Evolutionary conservation across 2,329 filamentous ascomycete genomes (phyloP).

Genomic region (Zymoseptoria passerinii): DNA sequence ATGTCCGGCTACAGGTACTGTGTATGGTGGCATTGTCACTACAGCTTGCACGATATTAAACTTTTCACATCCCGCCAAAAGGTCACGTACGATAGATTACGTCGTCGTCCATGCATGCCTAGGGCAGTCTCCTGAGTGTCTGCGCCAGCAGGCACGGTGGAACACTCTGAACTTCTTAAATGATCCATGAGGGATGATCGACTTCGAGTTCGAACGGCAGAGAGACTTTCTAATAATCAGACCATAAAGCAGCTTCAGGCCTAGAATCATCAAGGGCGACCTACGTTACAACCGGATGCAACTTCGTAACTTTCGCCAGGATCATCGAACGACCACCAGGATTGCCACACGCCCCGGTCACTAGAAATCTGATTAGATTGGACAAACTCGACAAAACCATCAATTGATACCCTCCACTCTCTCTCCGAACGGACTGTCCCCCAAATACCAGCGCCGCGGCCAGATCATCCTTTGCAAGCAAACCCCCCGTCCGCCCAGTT

Average conservation of each 20-base stretch:
- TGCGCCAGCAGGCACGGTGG: background rate
- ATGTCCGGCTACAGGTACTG: background rate
- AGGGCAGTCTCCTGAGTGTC: background rate
- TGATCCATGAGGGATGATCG: background rate
- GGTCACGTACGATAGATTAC: too few species aligned
- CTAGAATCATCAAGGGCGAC: too few species aligned
- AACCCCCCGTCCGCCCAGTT: background rate
- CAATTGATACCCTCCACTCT: background rate
- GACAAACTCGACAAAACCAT: background rate
- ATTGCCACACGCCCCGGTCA: background rate
- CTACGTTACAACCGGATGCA: too few species aligned
- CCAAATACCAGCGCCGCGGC: background rate
- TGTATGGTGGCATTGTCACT: too few species aligned
- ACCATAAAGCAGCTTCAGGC: background rate
- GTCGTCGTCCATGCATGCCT: background rate
- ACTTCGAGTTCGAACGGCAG: background rate
- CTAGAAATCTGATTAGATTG: background rate
- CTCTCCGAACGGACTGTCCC: background rate
- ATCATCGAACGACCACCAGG: too few species aligned
- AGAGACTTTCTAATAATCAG: background rate
- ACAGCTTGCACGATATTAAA: too few species aligned
- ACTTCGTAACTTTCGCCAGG: too few species aligned
- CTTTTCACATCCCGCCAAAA: too few species aligned
- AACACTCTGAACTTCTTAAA: background rate
- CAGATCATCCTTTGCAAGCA: background rate